Evolutionary conservation across 371 early-diverging fungal genomes (phyloP), one percentile per base, ranked within the genome.

Genomic region (Funneliformis caledonium): DNA sequence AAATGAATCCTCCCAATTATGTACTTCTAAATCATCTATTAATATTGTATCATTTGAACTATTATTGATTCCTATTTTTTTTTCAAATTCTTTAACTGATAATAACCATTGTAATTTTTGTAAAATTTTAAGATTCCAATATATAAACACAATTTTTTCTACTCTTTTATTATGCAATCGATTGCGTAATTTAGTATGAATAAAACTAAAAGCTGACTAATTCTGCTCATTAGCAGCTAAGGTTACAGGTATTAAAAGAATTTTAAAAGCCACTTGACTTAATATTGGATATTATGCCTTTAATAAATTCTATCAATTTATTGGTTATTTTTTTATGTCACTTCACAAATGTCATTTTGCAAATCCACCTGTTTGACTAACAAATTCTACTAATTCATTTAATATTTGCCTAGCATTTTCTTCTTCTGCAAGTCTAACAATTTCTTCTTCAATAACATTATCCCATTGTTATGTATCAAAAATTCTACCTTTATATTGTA

Each of bases 241-340:
- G 33, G 67, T 33, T 33, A 42, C 67, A 2, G 33, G 42, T 12
- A 67, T 42, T 31, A 42, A 67, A 33, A 67, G 33, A 42, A 37
- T 9, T 67, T 67, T 31, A 67, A 31, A 10, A 33, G 67, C 67
- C 31, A 67, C 37, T 33, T 5, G 11, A 37, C 37, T 10, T 37
- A 67, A 42, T 10, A 67, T 26, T 9, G 67, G 67, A 14, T 67
- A 67, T 42, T 8, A 37, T 12, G 67, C 5, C 33, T 67, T 67
- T 67, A 37, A 12, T 37, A 42, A 68, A 68, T 68, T 68, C 45
- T 43, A 42, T 43, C 68, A 68, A 68, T 68, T 43, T 7, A 37
- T 16, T 37, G 45, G 43, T 7, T 31, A 43, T 64, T 64, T 9
- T 16, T 64, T 64, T 64, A 64, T 9, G 9, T 11, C 64, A 64